These are phyloP conservation scores for Collybiopsis confluens DNA, from an alignment of 768 basidiomycete species.

Conservation along the genomic window DNA sequence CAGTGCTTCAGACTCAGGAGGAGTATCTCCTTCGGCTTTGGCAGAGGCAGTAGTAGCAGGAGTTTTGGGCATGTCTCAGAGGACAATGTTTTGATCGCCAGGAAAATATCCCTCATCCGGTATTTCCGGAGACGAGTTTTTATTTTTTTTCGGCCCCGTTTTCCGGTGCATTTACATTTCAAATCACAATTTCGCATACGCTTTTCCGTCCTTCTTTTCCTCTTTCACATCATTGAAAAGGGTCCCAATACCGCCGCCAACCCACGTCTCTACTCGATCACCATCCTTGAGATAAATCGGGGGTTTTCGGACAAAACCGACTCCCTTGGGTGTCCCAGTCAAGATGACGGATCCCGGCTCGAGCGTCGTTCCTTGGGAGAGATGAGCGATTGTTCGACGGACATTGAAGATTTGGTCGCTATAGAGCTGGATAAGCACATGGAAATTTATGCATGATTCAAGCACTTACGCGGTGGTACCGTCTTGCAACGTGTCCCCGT, in stretches of 20 bases:
- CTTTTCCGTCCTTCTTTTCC: constrained; percentile 35
- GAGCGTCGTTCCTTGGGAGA: constrained; percentile 82
- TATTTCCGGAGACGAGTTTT: too few species aligned
- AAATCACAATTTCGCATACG: not conserved
- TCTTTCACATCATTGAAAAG: constrained; percentile 76
- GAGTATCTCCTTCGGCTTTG: too few species aligned
- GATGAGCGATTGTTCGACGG: constrained; percentile 70
- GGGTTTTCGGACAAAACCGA: constrained; percentile 74
- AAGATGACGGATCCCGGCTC: constrained; percentile 79
- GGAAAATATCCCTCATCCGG: too few species aligned
- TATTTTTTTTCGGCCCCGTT: too few species aligned
- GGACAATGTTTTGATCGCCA: too few species aligned
- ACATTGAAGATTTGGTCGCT: constrained; percentile 83
- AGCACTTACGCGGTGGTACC: constrained; percentile 69
- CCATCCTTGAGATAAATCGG: constrained; percentile 68
- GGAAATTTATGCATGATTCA: not conserved
- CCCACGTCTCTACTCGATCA: constrained; percentile 64
- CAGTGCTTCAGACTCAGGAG: too few species aligned
- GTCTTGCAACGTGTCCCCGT: constrained; percentile 66
- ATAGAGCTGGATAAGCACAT: not conserved
- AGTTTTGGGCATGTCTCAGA: too few species aligned
- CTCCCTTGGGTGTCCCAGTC: constrained; percentile 79
- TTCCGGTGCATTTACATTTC: too few species aligned
- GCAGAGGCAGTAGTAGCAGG: too few species aligned
- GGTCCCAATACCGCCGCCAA: constrained; percentile 74